Evolutionary conservation across 73 alveolate genomes (phyloP).

Genomic region (Effrenium voratum): DNA sequence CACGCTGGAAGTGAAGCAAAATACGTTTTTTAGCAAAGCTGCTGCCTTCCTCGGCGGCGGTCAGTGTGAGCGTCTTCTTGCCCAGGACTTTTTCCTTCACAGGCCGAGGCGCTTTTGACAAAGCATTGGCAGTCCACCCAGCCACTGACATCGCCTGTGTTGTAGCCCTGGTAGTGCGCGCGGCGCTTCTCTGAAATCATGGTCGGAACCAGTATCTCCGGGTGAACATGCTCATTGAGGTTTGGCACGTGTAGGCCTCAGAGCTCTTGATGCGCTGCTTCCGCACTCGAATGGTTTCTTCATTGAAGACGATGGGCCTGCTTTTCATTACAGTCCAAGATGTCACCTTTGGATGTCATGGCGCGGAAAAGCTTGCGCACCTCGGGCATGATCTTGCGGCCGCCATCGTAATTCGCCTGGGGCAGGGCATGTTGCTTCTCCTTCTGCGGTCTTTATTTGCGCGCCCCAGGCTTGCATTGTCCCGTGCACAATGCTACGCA

Average conservation of each 20-base stretch:
- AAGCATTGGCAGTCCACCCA: neutral
- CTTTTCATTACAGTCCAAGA: neutral
- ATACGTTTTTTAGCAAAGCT: neutral
- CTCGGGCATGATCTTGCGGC: neutral
- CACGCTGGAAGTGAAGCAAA: too few relatives aligned
- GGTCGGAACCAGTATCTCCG: neutral
- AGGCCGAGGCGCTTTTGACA: neutral
- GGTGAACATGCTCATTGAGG: neutral
- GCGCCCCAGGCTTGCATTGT: neutral
- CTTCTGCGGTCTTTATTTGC: neutral
- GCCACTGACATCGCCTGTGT: conserved; percentile 9
- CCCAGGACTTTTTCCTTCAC: neutral
- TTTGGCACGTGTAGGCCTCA: neutral
- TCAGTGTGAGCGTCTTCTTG: too few relatives aligned
- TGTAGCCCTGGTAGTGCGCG: neutral
- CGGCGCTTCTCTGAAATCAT: neutral
- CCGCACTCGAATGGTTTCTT: neutral
- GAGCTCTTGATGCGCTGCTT: neutral
- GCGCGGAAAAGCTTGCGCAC: neutral
- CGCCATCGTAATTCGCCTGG: neutral
- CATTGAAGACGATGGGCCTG: neutral
- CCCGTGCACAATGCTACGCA: neutral
- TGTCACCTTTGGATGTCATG: neutral
- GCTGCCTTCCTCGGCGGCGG: too few relatives aligned
- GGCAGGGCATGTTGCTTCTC: neutral